Conservation (phyloP, 371 early-diverging fungal species). For the Fennellomyces sp. region DNA sequence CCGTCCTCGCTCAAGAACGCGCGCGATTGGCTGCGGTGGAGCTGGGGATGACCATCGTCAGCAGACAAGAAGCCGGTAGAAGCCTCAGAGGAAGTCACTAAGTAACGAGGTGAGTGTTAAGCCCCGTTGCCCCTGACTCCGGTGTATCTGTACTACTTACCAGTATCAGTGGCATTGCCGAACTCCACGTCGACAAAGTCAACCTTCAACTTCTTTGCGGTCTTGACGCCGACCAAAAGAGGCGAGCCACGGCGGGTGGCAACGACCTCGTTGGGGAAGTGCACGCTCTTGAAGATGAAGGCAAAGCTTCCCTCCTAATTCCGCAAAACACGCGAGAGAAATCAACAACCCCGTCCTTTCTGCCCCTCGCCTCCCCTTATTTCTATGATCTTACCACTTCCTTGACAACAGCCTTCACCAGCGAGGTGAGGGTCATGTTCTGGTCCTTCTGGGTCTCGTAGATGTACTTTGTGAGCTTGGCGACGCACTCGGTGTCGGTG, state of each 20-base stretch:
- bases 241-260: constrained; percentile 97
- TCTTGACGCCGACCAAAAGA: constrained; percentile 96
- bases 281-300: constrained; percentile 90
- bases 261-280: constrained; percentile 93
- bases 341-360: neutral
- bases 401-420: constrained; percentile 91
- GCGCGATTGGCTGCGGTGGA: constrained; percentile 88
- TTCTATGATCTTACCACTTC: constrained; percentile 85
- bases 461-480: constrained; percentile 95
- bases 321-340: neutral
- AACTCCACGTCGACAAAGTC: constrained; percentile 86
- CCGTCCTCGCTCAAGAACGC: constrained; percentile 93
- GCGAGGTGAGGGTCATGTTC: constrained; percentile 74
- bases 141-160: neutral
- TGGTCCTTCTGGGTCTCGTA: constrained; percentile 84
- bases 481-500: constrained; percentile 88
- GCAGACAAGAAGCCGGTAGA: constrained; percentile 30
- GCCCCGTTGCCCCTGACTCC: too few species aligned
- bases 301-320: constrained; percentile 94
- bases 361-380: too few species aligned
- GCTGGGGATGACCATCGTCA: constrained; percentile 53
- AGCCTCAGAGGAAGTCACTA: constrained; percentile 20
- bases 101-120: too few species aligned
- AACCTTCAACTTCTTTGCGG: constrained; percentile 90
- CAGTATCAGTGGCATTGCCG: constrained; percentile 20